Base-by-base conservation (phyloP, 805 yeast species). In the Vanderwaltozyma polyspora region DNA sequence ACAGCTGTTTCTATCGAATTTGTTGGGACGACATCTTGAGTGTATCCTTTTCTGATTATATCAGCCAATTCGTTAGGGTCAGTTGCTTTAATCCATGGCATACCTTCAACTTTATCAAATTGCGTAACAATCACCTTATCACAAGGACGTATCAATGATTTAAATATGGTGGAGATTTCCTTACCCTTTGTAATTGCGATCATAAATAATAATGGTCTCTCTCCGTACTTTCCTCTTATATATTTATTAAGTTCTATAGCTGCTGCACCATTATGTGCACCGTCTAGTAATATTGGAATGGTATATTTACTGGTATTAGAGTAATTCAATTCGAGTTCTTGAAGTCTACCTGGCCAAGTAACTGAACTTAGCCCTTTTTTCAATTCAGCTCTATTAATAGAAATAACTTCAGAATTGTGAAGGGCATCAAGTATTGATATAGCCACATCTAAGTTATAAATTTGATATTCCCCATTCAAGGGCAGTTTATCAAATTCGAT, bases 251-350 rank as follows among this genome's bases (percentile, higher is more conserved):
- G 61, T 47, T 80, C 84, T n/a, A 60, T 57, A 0, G 95, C 91
- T 0, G 96, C 94, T 39, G 77, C 74, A 5, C 74, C 76, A 52
- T 91, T 91, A 54, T 91, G 97, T 0, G 97, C 96, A 3, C 97
- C 97, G 59, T 89, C 97, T 2, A 91, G 49, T 4, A 91, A 56
- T 1, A 65, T 33, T 2, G 53, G 43, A 2, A 54, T 33, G 6
- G 41, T 45, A 1, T 33, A 32, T 12, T 29, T 33, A 7, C 29
- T 24, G 3, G 22, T 17, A 1, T 58, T 33, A 2, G 48, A 37
- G 11, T 51, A 44, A 6, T 49, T 42, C n/a, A 66, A 45, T 4
- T 56, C 39, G 11, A 72, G 19, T 19, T 51, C 40, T 48, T 91
- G 95, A 34, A 91, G 59, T 40, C 98, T 62, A 1, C 96, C 97